Conservation (phyloP, 1,139 yeast species). For the Diutina rugosa region DNA sequence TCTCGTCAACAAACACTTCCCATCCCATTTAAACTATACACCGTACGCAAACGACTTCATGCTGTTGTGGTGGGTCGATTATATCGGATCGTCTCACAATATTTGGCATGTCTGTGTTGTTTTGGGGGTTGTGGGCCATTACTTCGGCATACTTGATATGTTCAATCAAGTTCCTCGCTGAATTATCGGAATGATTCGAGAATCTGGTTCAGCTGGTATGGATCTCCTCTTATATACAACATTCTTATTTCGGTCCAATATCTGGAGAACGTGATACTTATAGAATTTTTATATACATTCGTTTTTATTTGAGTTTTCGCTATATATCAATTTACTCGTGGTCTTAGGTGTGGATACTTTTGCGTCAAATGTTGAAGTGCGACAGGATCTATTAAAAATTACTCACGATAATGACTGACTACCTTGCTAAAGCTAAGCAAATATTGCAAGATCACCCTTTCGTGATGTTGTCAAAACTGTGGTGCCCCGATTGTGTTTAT, state of each 20-base stretch:
- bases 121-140: conserved; percentile 79
- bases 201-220: background rate
- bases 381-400: background rate
- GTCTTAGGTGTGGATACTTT: background rate
- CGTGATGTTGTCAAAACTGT: conserved; percentile 52
- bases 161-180: conserved; percentile 13
- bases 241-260: background rate
- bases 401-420: background rate
- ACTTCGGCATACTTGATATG: conserved; percentile 63
- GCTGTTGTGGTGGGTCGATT: conserved; percentile 81
- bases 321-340: no score
- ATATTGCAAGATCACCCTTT: conserved; percentile 28
- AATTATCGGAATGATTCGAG: background rate
- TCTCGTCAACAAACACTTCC: conserved; percentile 41
- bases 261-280: background rate
- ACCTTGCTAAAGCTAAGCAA: conserved; percentile 1
- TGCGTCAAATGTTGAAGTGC: background rate
- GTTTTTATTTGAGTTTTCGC: background rate
- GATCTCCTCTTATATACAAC: background rate
- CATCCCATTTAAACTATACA: conserved; percentile 32
- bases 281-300: no score
- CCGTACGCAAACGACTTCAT: conserved; percentile 34
- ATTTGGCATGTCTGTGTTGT: conserved; percentile 91
- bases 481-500: conserved; percentile 73
- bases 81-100: conserved; percentile 66